Evolutionary conservation across 2,329 filamentous ascomycete species (phyloP), one percentile per base, ranked within the genome.

Genomic region (Dissoconium aciculare): DNA sequence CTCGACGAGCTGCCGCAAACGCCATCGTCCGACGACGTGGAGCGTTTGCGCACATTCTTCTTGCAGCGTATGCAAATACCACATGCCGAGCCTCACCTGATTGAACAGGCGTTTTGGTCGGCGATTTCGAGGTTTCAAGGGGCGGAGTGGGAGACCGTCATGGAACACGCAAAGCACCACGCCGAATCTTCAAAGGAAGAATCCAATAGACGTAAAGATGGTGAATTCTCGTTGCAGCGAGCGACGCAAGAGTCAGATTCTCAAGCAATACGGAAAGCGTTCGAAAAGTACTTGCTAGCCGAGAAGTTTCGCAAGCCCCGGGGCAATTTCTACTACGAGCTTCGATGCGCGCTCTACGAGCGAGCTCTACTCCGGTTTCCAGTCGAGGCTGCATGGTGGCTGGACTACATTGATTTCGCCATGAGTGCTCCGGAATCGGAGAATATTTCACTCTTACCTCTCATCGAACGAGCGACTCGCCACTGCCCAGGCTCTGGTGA

Each of bases 401-500:
- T 78, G 47, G 83, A 92, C 42, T 82, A 84, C 45, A 62, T 82
- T 15, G 78, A 83, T 37, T 84, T 83, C 41, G 58, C 89, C 10
- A 59, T 69, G 29, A 43, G 46, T 46, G 28, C 66, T 62, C n/a
- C 67, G 60, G 26, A 38, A 5, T 31, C 34, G 5, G 34, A 31
- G 5, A 38, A 38, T 6, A 32, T 33, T 9, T 43, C 42, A 6
- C 54, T 79, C 21, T 66, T 92, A 6, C 69, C 81, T 27, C 68
- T 87, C 5, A 64, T 91, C 2, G 75, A 83, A 45, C 71, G 84
- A 41, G 84, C 83, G 9, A 89, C 85, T 6, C 71, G 76, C 26
- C 89, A 95, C 55, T 93, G 87, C 45, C 85, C 89, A 2, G 92
- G 84, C 78, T 91, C 84, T 5, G 89, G 89, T 11, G 67, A 71